Base-by-base conservation (phyloP, 2,329 filamentous ascomycete species). In the Coniochaeta pulveracea region DNA sequence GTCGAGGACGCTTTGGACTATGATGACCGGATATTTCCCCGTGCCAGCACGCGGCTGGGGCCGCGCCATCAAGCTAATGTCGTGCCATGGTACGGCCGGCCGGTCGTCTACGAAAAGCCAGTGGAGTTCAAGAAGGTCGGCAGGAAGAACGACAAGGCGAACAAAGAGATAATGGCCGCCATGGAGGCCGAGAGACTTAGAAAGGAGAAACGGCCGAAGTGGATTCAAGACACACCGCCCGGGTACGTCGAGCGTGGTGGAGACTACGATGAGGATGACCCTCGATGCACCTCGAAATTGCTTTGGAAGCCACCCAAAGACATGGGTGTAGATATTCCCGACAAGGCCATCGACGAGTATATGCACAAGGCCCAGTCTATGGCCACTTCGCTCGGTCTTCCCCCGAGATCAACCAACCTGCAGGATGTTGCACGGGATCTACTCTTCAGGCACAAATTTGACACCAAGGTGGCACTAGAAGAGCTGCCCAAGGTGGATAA, bases 1-100 rank as follows among this genome's bases (percentile, higher is more conserved):
- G 82, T 91, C 1, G 88, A 96, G 55, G 91, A 98, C 60, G 91
- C 85, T 1, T 65, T 98, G 19, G 91, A 98, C 54, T 93, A 94
- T 51, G 91, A 98, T 49, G 91, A 98, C 55, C 80, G 91, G 42
- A 96, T 98, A 43, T 96, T 96, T 51, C 91, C 91, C 7, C 80
- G 91, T 43, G 89, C 91, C 11, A 93, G 88, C 51, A 96, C 91
- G 35, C 80, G 91, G 23, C 66, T 96, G 23, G 91, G 91, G 6
- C 85, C 86, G 8, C 77, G 86, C 35, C 86, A 96, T 55, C 91
- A 98, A 61, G 89, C 91, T 4, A 80, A 77, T 44, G 83, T 94
- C 21, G 65, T 72, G 31, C 69, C 82, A 5, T 98, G 91, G 91
- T 80, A 80, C 35, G 91, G 89, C 5, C 76, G 76, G 34, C 79